Evolutionary conservation across 257 asterid species (phyloP).

Genomic region (Penstemon davidsonii): DNA sequence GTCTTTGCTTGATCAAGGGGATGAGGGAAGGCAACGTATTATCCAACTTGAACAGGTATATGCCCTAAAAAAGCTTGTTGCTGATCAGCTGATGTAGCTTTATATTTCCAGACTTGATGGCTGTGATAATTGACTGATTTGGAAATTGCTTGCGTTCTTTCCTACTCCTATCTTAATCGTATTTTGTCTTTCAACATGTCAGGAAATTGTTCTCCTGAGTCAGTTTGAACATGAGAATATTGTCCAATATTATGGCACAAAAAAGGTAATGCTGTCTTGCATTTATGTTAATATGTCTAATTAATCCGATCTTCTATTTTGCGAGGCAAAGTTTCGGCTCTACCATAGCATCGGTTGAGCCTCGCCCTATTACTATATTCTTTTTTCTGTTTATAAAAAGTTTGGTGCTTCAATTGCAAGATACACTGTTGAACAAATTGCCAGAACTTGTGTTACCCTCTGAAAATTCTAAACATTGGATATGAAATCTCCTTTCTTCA

Average conservation of each 20-base stretch:
- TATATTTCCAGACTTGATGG: conserved; percentile 3
- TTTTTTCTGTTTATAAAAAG: neutral
- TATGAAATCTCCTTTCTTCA: neutral
- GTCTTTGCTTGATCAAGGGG: conserved; percentile 91
- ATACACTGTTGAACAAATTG: neutral
- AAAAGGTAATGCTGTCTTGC: conserved; percentile 49
- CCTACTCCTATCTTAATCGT: conserved; percentile 19
- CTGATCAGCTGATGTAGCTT: conserved; percentile 11
- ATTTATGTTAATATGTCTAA: conserved; percentile 5
- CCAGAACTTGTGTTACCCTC: neutral
- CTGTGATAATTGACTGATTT: conserved; percentile 8
- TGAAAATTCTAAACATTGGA: neutral
- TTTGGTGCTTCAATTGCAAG: conserved; percentile 22
- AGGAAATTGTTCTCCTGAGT: conserved; percentile 95
- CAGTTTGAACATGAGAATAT: conserved; percentile 92
- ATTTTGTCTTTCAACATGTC: conserved; percentile 27
- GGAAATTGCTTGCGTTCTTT: neutral
- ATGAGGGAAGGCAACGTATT: conserved; percentile 72
- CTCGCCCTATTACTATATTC: neutral
- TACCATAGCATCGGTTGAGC: neutral
- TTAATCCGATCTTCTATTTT: conserved; percentile 4
- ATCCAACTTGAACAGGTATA: conserved; percentile 86
- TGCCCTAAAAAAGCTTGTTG: conserved; percentile 15
- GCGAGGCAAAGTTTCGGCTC: conserved; percentile 12
- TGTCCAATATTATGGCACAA: conserved; percentile 88